phyloP scores from a whole-genome alignment of 2,329 filamentous ascomycete species.

The Coniochaeta ligniaria region DNA sequence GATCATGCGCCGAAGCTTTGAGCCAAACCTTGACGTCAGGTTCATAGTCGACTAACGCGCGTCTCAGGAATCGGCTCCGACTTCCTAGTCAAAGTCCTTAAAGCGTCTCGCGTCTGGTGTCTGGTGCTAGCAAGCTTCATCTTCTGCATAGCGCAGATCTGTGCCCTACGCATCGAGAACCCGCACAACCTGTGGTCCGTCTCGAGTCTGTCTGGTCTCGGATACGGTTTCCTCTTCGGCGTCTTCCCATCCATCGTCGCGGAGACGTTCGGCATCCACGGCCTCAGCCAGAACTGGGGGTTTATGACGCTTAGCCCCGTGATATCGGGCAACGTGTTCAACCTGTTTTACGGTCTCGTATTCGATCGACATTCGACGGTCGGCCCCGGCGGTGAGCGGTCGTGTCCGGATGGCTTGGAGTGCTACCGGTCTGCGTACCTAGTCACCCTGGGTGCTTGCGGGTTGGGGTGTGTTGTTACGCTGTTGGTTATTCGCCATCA shows the following conservation, averaged over 20 bases:
- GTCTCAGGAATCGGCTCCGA: slow-evolving; percentile 73
- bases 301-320: slow-evolving; percentile 88
- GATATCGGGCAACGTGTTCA: slow-evolving; percentile 84
- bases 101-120: slow-evolving; percentile 85
- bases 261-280: slow-evolving; percentile 84
- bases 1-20: slow-evolving; percentile 17
- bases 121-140: slow-evolving; percentile 69
- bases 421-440: slow-evolving; percentile 81
- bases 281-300: slow-evolving; percentile 92
- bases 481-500: slow-evolving; percentile 64
- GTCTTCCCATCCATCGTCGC: slow-evolving; percentile 86
- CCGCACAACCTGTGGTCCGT: slow-evolving; percentile 72
- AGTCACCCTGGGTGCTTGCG: slow-evolving; percentile 66
- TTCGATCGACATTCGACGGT: slow-evolving; percentile 75
- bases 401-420: slow-evolving; percentile 67
- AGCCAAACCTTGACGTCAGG: neutral
- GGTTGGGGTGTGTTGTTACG: slow-evolving; percentile 60
- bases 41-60: neutral
- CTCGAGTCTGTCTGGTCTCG: slow-evolving; percentile 77
- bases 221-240: slow-evolving; percentile 89
- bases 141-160: slow-evolving; percentile 74
- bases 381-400: slow-evolving; percentile 59
- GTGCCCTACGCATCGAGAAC: slow-evolving; percentile 66
- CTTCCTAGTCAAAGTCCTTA: slow-evolving; percentile 72
- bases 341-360: slow-evolving; percentile 78